Evolutionary conservation across 2,329 filamentous ascomycete species (phyloP).

Genomic region (Aspergillus sp.): DNA sequence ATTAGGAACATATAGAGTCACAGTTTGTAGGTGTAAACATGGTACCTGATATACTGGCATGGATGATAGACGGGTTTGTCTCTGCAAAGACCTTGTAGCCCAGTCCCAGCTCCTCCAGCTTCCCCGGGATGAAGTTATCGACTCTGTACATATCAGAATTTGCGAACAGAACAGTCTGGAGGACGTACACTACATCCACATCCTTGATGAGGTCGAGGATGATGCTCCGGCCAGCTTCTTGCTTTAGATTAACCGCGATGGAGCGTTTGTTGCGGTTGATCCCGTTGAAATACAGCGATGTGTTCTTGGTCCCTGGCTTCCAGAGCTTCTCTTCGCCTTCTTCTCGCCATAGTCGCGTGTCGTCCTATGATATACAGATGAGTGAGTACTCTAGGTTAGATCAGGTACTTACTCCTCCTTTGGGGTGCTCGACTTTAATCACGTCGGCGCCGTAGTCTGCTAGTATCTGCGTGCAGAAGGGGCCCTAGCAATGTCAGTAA

Average conservation of each 20-base stretch:
- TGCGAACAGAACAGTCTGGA: too few species aligned
- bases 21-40: too few species aligned
- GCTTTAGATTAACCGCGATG: slow-evolving; percentile 35
- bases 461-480: slow-evolving; percentile 46
- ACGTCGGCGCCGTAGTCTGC: slow-evolving; percentile 48
- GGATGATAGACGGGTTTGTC: slow-evolving; percentile 42
- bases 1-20: background rate
- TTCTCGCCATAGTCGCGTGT: slow-evolving; percentile 34
- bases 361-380: slow-evolving; percentile 16
- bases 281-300: slow-evolving; percentile 45
- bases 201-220: slow-evolving; percentile 36
- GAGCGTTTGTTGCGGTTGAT: slow-evolving; percentile 49
- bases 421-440: slow-evolving; percentile 39
- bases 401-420: slow-evolving; percentile 19
- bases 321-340: slow-evolving; percentile 28
- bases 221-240: slow-evolving; percentile 28
- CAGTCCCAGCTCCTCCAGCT: slow-evolving; percentile 41
- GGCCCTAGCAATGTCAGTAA: slow-evolving; percentile 27
- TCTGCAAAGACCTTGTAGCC: slow-evolving; percentile 40
- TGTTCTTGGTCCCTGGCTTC: slow-evolving; percentile 26
- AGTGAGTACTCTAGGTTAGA: too few species aligned
- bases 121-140: slow-evolving; percentile 48
- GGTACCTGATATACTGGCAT: slow-evolving; percentile 44
- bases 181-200: slow-evolving; percentile 36
- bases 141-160: slow-evolving; percentile 20